Percentiles rank a stretch among this genome's conserved stretches.
These are phyloP conservation scores for Starmerella etchellsii DNA, from an alignment of 805 yeast genomes.

Conservation along the genomic window DNA sequence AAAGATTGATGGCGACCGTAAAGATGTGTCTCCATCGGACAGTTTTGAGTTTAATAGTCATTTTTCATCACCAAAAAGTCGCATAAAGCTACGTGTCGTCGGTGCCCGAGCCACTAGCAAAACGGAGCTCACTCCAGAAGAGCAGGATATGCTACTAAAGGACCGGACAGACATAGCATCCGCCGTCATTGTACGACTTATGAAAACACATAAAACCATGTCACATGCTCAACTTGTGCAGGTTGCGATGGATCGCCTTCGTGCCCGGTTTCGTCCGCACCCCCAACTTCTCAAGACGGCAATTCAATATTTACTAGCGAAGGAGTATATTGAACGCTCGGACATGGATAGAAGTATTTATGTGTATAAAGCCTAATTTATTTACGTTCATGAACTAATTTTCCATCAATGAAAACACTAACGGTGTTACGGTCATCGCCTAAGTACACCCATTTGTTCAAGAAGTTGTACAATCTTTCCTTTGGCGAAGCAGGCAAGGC, in stretches of 20 bases:
- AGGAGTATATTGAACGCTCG: slow-evolving; percentile 69
- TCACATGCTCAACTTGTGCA: slow-evolving; percentile 67
- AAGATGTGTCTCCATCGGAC: slow-evolving; percentile 32
- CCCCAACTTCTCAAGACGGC: slow-evolving; percentile 75
- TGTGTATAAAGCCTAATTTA: slow-evolving; percentile 14
- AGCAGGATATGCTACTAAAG: slow-evolving; percentile 42
- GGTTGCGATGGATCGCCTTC: slow-evolving; percentile 75
- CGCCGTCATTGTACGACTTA: slow-evolving; percentile 88
- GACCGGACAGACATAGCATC: slow-evolving; percentile 63
- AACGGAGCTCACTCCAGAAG: slow-evolving; percentile 12
- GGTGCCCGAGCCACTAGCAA: slow-evolving; percentile 36
- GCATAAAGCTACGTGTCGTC: slow-evolving; percentile 31
- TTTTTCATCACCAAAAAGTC: slow-evolving; percentile 38
- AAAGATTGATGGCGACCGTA: background rate
- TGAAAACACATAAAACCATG: slow-evolving; percentile 80
- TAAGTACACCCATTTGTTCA: slow-evolving; percentile 81
- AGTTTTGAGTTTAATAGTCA: slow-evolving; percentile 50
- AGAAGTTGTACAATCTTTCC: slow-evolving; percentile 39
- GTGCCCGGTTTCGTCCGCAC: slow-evolving; percentile 68
- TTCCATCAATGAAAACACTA: slow-evolving; percentile 75
- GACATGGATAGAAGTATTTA: slow-evolving; percentile 28
- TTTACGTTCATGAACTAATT: slow-evolving; percentile 36
- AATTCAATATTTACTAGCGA: slow-evolving; percentile 72
- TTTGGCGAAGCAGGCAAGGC: slow-evolving; percentile 17
- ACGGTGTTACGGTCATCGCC: slow-evolving; percentile 88